Evolutionary conservation across 2,329 filamentous ascomycete genomes (phyloP), one percentile per base, ranked within the genome.

Genomic region (Fusarium annulatum): DNA sequence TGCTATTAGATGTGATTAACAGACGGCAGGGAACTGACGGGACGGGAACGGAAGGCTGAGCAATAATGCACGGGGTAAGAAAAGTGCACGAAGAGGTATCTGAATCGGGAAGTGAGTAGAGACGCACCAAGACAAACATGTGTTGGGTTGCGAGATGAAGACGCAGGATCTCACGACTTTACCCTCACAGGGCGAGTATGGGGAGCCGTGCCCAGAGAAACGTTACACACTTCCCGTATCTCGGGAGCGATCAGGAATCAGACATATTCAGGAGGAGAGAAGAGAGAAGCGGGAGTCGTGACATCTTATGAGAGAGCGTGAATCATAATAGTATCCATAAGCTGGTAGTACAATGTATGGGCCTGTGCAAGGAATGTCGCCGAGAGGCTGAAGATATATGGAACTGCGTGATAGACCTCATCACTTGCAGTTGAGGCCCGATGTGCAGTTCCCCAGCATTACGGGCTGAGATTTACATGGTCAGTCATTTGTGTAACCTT

Each of bases 161-260:
- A n/a, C 9, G 36, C 6, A 33, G 43, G 16, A 19, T 64, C 48
- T 38, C 34, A 48, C 30, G 23, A 15, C 18, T 21, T 28, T 14
- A 21, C 15, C n/a, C 14, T 56, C 30, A 33, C 51, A 43, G 65
- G 65, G 39, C 42, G 26, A 46, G 26, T 8, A 16, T 30, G 19
- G n/a, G 30, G 23, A 21, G 26, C 30, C 6, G 26, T 33, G 28
- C 28, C 28, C 60, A 26, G n/a, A 33, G 2, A 18, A 53, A 53
- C 36, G 67, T 69, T 53, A 59, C 67, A 69, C 67, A 36, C n/a
- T 53, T 39, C 30, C 21, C 42, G 41, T 53, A 38, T 46, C 16
- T 26, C 34, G 39, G 26, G 30, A 53, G 33, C 19, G 15, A 46
- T 42, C n/a, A 43, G 21, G 12, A 28, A 42, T 42, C 48, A 6